Percentiles rank a stretch among this genome's conserved stretches.
These are phyloP conservation scores for Colletotrichum liaoningense DNA, from an alignment of 2,329 filamentous ascomycete species.

Conservation along the genomic window DNA sequence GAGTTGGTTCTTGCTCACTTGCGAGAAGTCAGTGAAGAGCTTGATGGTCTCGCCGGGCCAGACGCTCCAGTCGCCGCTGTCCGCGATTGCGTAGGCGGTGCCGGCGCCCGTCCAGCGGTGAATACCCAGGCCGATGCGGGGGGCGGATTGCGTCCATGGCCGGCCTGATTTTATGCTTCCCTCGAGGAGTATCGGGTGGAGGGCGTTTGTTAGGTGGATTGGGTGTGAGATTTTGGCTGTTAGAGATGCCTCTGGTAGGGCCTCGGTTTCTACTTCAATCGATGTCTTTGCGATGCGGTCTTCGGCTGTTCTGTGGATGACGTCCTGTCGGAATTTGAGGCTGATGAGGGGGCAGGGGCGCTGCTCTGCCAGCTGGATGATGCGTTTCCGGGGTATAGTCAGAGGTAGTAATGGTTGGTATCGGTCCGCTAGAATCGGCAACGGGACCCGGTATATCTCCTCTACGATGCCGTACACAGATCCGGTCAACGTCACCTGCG, in stretches of 20 bases:
- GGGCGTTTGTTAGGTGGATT: conserved; percentile 42
- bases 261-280: conserved; percentile 50
- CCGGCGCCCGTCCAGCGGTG: conserved; percentile 48
- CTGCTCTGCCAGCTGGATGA: conserved; percentile 51
- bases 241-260: conserved; percentile 51
- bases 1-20: conserved; percentile 43
- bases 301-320: conserved; percentile 39
- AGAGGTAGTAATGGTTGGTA: conserved; percentile 53
- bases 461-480: conserved; percentile 54
- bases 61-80: conserved; percentile 55
- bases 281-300: conserved; percentile 37
- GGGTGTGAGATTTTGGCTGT: conserved; percentile 50
- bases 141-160: conserved; percentile 38
- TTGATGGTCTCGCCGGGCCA: conserved; percentile 44
- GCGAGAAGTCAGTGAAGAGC: conserved; percentile 47
- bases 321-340: conserved; percentile 52
- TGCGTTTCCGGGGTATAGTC: conserved; percentile 48
- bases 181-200: conserved; percentile 50
- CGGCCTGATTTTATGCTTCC: conserved; percentile 43
- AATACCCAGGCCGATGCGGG: conserved; percentile 46
- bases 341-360: conserved; percentile 51
- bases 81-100: conserved; percentile 50
- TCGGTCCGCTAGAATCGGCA: conserved; percentile 48
- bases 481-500: conserved; percentile 51
- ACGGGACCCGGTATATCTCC: conserved; percentile 44